phyloP scores from a whole-genome alignment of 2,329 filamentous ascomycete genomes.

The Sordariomycetes sp. region DNA sequence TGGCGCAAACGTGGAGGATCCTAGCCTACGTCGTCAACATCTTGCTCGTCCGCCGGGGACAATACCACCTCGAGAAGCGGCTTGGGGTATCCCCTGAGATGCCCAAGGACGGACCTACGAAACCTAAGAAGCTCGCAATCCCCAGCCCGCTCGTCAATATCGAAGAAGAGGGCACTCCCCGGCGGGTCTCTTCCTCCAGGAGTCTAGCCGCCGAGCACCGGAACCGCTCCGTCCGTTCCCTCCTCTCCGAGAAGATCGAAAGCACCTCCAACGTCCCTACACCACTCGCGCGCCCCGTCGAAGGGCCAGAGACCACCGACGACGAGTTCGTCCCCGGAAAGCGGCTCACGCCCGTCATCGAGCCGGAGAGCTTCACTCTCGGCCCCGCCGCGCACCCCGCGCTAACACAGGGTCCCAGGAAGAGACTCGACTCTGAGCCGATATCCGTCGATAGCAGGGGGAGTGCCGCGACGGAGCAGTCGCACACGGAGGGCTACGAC shows the following conservation, averaged over 20 bases:
- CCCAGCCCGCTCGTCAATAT: neutral
- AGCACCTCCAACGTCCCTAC: slow-evolving; percentile 51
- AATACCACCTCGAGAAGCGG: slow-evolving; percentile 42
- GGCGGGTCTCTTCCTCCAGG: neutral
- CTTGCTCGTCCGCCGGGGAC: slow-evolving; percentile 38
- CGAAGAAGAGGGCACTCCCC: neutral
- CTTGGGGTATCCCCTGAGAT: neutral
- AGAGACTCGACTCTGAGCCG: slow-evolving; percentile 34
- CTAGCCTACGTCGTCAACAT: slow-evolving; percentile 41
- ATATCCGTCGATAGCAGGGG: slow-evolving; percentile 36
- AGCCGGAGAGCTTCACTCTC: slow-evolving; percentile 35
- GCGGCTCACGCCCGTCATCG: slow-evolving; percentile 31
- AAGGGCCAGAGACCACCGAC: slow-evolving; percentile 17
- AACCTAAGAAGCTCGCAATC: neutral
- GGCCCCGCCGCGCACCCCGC: slow-evolving; percentile 30
- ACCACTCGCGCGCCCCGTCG: slow-evolving; percentile 39
- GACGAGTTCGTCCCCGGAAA: slow-evolving; percentile 16
- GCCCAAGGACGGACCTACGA: neutral
- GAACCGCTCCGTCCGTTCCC: slow-evolving; percentile 21
- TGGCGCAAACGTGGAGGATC: slow-evolving; percentile 53
- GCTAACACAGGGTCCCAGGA: slow-evolving; percentile 21
- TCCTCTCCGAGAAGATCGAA: slow-evolving; percentile 42
- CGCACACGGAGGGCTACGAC: slow-evolving; percentile 48
- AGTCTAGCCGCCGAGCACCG: slow-evolving; percentile 6
- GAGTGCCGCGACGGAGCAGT: slow-evolving; percentile 30